Evolutionary conservation across 148 eudicot genomes (phyloP), one percentile per base, ranked within the genome.

Genomic region (Cornus controversa): DNA sequence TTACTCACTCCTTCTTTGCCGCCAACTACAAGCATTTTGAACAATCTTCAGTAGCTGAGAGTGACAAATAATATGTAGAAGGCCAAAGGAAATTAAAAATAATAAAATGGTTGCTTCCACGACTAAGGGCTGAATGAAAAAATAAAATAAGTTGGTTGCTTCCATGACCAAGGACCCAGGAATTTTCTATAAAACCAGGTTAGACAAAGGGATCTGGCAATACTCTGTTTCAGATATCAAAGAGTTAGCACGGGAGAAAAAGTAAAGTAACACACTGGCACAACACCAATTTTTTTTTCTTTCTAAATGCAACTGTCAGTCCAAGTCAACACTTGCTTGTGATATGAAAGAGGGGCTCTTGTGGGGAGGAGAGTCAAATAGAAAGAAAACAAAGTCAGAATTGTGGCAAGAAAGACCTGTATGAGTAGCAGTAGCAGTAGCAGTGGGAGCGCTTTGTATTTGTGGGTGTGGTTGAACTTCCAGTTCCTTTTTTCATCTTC

Each of bases 401-500:
- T 0, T 6, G 28, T 40, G 18, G 34, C 6, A 57, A 54, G 36
- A 64, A 13, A 67, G 54, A 88, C 91, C 87, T 82, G 82, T 31
- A 66, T 82, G 75, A 79, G 82, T 75, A 80, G 83, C 71, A 18
- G n/a, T n/a, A n/a, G n/a, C n/a, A n/a, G 73, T 23, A 22, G 80
- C 76, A 82, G 77, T 28, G 37, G 78, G 81, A n/a, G 47, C 22
- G 42, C 15, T 73, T n/a, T 24, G 87, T 60, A 78, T 23, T 80
- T 64, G 80, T 70, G 75, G 89, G 63, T 53, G 75, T 34, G 27
- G 88, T 77, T 71, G 85, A 64, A 74, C 75, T 84, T 81, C 82
- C 90, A 15, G 47, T 27, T 66, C 86, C 87, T 26, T 84, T 88
- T 75, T 81, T 88, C 64, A 80, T 69, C 83, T 78, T 88, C n/a